phyloP scores from a whole-genome alignment of 331 rosid genomes.

The Malus hybrid region DNA sequence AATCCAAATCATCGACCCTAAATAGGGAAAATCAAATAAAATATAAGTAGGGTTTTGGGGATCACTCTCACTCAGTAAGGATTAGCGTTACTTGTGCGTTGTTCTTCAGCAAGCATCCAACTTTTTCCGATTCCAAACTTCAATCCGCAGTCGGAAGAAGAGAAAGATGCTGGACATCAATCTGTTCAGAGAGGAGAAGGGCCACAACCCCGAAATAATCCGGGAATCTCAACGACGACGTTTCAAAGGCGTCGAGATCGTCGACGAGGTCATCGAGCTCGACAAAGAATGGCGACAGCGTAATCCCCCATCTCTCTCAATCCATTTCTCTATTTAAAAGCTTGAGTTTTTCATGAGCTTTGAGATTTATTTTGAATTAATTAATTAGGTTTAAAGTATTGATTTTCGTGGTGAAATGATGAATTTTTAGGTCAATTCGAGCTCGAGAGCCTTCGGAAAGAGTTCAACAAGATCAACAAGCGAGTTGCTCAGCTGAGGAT shows the following conservation, averaged over 20 bases:
- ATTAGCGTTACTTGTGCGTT: neutral
- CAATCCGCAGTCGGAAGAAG: neutral
- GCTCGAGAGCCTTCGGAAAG: slow-evolving; percentile 62
- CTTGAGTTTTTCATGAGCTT: neutral
- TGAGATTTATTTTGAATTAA: neutral
- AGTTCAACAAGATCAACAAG: slow-evolving; percentile 72
- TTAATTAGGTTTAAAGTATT: neutral
- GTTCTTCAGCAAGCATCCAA: neutral
- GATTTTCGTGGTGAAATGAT: neutral
- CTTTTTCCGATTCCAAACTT: neutral
- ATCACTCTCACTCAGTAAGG: neutral
- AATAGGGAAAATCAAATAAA: too few species aligned
- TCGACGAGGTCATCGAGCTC: slow-evolving; percentile 74
- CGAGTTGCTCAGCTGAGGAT: slow-evolving; percentile 56
- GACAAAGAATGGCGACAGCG: slow-evolving; percentile 94
- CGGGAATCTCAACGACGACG: slow-evolving; percentile 97
- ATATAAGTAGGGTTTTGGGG: neutral
- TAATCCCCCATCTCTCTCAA: slow-evolving; percentile 14
- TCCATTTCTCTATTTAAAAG: neutral
- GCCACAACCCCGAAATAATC: slow-evolving; percentile 69
- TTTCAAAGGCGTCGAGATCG: slow-evolving; percentile 57
- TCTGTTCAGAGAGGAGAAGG: slow-evolving; percentile 83
- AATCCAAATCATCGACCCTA: too few species aligned
- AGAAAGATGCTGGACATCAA: slow-evolving; percentile 74
- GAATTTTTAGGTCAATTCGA: slow-evolving; percentile 55